These are phyloP conservation scores for Solanum chacoense DNA, from an alignment of 305 asterid species.

Conservation along the genomic window DNA sequence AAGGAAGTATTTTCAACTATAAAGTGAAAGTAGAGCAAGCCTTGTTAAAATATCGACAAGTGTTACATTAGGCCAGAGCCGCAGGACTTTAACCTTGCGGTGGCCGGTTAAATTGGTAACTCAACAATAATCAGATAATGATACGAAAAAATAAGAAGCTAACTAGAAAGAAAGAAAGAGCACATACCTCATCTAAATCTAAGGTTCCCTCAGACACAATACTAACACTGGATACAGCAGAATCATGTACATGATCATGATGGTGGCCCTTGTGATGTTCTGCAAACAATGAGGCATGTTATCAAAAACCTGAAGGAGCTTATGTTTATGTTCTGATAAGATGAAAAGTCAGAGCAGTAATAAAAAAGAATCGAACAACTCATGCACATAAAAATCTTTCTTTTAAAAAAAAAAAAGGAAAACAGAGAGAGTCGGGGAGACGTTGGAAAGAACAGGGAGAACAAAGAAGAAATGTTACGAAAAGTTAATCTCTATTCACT, in stretches of 20 bases:
- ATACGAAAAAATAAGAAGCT: neutral
- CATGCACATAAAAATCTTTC: neutral
- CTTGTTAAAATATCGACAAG: neutral
- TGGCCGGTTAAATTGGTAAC: neutral
- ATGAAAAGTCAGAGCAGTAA: neutral
- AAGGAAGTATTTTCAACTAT: neutral
- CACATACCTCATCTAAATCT: slow-evolving; percentile 79
- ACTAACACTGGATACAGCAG: slow-evolving; percentile 83
- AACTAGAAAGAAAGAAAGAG: slow-evolving; percentile 15
- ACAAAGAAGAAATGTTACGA: neutral
- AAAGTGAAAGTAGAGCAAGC: neutral
- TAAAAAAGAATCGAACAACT: neutral
- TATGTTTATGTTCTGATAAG: neutral
- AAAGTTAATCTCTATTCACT: slow-evolving; percentile 9
- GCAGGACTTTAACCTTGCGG: neutral
- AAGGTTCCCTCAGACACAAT: slow-evolving; percentile 79
- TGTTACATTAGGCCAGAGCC: neutral
- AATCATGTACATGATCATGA: slow-evolving; percentile 69
- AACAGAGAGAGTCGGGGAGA: neutral
- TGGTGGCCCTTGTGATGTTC: slow-evolving; percentile 65
- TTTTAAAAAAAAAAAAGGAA: neutral
- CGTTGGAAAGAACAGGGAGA: neutral
- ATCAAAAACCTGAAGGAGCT: neutral
- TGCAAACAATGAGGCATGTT: slow-evolving; percentile 5
- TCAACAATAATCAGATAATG: neutral